phyloP scores from a whole-genome alignment of 2,329 filamentous ascomycete genomes.

The Aureobasidium sp. region DNA sequence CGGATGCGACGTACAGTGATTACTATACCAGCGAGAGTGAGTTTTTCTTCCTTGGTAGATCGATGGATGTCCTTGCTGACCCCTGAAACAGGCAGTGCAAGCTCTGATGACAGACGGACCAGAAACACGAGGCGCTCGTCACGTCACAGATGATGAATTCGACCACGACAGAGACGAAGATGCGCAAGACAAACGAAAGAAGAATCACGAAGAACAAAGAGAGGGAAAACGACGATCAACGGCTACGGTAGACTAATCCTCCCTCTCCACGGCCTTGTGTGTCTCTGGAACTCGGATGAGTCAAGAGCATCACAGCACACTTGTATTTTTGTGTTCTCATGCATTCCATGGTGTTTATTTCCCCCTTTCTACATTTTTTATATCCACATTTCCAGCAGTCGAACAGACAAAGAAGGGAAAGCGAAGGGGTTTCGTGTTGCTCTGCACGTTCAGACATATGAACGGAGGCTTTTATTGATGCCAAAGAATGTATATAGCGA shows the following conservation, averaged over 20 bases:
- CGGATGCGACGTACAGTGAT: constrained; percentile 35
- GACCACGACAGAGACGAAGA: constrained; percentile 12
- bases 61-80: not conserved
- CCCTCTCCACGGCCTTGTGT: not conserved
- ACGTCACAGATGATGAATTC: constrained; percentile 17
- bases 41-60: constrained; percentile 22
- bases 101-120: constrained; percentile 39
- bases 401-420: not conserved
- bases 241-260: not conserved
- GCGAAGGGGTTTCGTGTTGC: not conserved
- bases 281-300: not conserved
- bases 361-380: not conserved
- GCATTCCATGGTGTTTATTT: not conserved
- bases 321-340: not conserved
- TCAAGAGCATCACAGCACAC: not conserved
- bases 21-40: constrained; percentile 44
- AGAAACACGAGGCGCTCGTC: constrained; percentile 28
- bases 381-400: not conserved
- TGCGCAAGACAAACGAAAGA: not conserved
- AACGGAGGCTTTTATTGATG: not conserved
- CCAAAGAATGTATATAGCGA: not conserved
- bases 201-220: not conserved
- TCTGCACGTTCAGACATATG: not conserved
- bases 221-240: not conserved
- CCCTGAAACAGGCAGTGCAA: constrained; percentile 35